Evolutionary conservation across 2,329 filamentous ascomycete genomes (phyloP).

Genomic region (Diatrype stigma): DNA sequence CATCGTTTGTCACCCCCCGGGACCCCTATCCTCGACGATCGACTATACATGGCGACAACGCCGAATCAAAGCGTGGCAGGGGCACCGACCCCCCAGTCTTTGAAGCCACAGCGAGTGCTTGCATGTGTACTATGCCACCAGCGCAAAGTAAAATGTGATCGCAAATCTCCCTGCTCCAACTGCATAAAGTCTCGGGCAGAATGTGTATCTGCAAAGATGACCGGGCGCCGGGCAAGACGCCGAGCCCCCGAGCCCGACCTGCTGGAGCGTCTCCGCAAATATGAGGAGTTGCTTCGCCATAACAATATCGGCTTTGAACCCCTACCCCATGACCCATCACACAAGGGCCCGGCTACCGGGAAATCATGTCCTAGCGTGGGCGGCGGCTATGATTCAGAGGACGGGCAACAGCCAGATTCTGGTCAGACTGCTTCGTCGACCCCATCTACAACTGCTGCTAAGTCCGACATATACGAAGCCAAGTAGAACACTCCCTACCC

Average conservation of each 20-base stretch:
- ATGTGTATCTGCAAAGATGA: conserved; percentile 38
- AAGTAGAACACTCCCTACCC: conserved; percentile 22
- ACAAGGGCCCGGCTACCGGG: conserved; percentile 11
- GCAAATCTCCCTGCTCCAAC: conserved; percentile 52
- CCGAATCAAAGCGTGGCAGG: background rate
- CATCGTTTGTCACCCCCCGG: too few species aligned
- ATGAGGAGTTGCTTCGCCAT: conserved; percentile 52
- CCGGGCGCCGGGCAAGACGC: conserved; percentile 35
- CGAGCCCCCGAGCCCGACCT: conserved; percentile 55
- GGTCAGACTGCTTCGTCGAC: background rate
- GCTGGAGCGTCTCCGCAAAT: conserved; percentile 50
- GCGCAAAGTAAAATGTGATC: conserved; percentile 60
- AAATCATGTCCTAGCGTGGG: conserved; percentile 10
- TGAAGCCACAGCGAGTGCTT: conserved; percentile 27
- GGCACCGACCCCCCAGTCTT: background rate
- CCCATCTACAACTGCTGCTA: conserved; percentile 11
- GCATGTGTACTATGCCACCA: conserved; percentile 60
- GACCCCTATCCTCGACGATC: too few species aligned
- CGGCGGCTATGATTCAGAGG: conserved; percentile 16
- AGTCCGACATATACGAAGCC: conserved; percentile 23
- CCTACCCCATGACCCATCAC: conserved; percentile 23
- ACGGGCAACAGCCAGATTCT: conserved; percentile 17
- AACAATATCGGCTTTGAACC: conserved; percentile 53
- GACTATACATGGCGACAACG: too few species aligned
- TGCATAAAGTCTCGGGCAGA: conserved; percentile 42